A percentile compares a stretch with the other conserved stretches of the same genome.
Evolutionary conservation across 805 yeast genomes (phyloP).

Genomic region (Tetrapisispora pingtungensis): DNA sequence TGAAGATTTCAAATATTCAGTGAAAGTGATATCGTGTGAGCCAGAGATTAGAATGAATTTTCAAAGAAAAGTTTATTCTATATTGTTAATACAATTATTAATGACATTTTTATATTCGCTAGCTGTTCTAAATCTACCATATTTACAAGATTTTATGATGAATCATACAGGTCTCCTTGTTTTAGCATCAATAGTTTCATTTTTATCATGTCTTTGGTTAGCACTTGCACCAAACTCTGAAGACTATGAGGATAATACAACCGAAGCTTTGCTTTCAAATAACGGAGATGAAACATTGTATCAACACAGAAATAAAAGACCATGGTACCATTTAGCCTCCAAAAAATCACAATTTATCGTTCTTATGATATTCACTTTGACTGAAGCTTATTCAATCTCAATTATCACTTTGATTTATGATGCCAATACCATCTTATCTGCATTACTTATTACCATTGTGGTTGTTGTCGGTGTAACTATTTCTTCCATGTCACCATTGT

Average conservation of each 20-base stretch:
- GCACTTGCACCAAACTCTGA: conserved; percentile 53
- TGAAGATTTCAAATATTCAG: conserved; percentile 76
- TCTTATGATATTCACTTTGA: conserved; percentile 57
- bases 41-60: conserved; percentile 66
- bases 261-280: background rate
- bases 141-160: conserved; percentile 26
- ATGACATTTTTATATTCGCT: conserved; percentile 39
- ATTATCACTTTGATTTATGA: conserved; percentile 54
- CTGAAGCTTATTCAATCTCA: conserved; percentile 68
- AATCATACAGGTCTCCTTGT: conserved; percentile 49
- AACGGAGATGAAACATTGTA: background rate
- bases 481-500: conserved; percentile 62
- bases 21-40: conserved; percentile 68
- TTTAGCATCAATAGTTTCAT: conserved; percentile 46
- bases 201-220: conserved; percentile 58
- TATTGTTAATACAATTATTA: conserved; percentile 54
- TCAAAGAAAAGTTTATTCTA: conserved; percentile 67
- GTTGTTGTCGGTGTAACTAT: conserved; percentile 68
- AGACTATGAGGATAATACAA: conserved; percentile 33
- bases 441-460: conserved; percentile 55
- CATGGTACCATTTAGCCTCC: conserved; percentile 24
- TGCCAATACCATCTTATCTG: conserved; percentile 55
- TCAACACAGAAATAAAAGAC: conserved; percentile 5
- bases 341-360: conserved; percentile 34
- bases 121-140: conserved; percentile 34